Evolutionary conservation across 2,329 filamentous ascomycete genomes (phyloP), one percentile per base, ranked within the genome.

Genomic region (Acarospora socialis): DNA sequence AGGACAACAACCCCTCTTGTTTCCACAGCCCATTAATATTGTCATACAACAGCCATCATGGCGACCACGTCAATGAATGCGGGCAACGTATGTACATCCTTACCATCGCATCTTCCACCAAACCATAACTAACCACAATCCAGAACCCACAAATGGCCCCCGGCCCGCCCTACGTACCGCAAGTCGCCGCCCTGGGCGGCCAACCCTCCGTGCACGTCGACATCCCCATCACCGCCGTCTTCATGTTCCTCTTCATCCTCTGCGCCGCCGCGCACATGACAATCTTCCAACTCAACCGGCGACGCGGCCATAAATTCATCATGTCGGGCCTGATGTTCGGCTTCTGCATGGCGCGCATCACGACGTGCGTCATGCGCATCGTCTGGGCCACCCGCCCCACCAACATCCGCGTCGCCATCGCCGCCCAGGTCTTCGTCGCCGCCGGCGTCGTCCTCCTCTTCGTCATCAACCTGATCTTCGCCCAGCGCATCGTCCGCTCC

Each of bases 371-470:
- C n/a, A 49, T 70, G 32, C 60, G 67, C 7, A 67, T 70, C 4
- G 63, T 54, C n/a, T 70, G 65, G 66, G 72, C 76, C 5, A 53
- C 46, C 19, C 45, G 53, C 37, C 54, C 44, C 32, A 42, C 25
- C 7, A 64, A 67, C 38, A 44, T 66, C 20, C 47, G 44, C 7
- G 47, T 74, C 4, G 65, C 59, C 3, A 67, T 73, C 29, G 67
- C 68, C 0, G 70, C 79, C 3, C 63, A 64, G 41, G 68, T 90
- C 47, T 74, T 90, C 45, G 70, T 81, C 35, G 70, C 74, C 26
- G 75, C 78, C 0, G 82, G 81, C 24, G 73, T 84, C 10, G 51
- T 92, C 20, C 54, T 92, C 5, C 59, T 92, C 16, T 87, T 81
- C 53, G 57, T 87, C 45, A 60, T 83, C 54, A 90, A 92, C 56